Conservation (phyloP, 768 basidiomycete species). For the Boletellus sp. region DNA sequence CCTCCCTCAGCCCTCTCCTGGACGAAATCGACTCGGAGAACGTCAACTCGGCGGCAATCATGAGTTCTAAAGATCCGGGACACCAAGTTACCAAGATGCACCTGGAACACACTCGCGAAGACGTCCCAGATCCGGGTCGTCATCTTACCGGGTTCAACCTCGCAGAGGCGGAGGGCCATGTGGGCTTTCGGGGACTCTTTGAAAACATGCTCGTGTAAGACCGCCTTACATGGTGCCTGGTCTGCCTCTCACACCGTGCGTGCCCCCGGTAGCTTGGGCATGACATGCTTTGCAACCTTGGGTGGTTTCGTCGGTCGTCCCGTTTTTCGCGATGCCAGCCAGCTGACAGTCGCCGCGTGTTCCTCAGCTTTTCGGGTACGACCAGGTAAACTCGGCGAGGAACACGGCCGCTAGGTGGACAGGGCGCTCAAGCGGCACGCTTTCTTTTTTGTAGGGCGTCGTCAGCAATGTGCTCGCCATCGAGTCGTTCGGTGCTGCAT, state of each 20-base stretch:
- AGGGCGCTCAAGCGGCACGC: background rate
- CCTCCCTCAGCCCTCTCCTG: conserved; percentile 13
- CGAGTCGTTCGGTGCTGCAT: conserved; percentile 33
- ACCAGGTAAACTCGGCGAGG: conserved; percentile 16
- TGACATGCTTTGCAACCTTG: conserved; percentile 31
- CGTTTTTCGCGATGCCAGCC: background rate
- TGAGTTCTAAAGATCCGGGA: conserved; percentile 6
- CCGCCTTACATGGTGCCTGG: background rate
- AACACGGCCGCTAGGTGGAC: background rate
- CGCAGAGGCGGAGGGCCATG: conserved; percentile 16
- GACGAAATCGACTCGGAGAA: conserved; percentile 5
- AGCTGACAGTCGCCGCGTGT: background rate
- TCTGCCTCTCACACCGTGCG: conserved; percentile 1
- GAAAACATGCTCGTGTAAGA: conserved; percentile 29
- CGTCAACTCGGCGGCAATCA: conserved; percentile 4
- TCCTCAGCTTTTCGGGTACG: conserved; percentile 31
- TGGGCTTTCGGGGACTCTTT: conserved; percentile 27
- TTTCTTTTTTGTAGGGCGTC: conserved; percentile 22
- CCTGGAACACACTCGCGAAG: background rate
- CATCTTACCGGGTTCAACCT: conserved; percentile 8
- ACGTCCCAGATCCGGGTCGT: background rate
- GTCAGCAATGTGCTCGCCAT: conserved; percentile 33
- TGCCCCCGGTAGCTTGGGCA: conserved; percentile 21
- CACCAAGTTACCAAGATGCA: background rate
- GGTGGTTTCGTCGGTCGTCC: conserved; percentile 29